Conservation (phyloP, 345 rosid genomes). For the Arabis alpina region DNA sequence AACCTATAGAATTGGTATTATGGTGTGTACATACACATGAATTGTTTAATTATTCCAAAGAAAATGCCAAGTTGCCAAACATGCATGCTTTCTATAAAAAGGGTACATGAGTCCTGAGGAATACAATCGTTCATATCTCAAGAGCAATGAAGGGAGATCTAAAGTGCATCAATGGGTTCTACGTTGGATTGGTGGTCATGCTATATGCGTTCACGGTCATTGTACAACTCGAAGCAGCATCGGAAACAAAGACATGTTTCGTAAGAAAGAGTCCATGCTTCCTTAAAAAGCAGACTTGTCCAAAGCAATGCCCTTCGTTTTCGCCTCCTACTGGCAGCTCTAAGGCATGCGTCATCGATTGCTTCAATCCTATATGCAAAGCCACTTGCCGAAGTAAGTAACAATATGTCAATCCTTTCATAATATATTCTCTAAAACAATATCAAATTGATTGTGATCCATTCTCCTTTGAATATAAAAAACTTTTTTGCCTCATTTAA, state of each 20-base stretch:
- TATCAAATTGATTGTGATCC: too few species aligned
- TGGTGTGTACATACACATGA: background rate
- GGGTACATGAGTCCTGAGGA: constrained; percentile 16
- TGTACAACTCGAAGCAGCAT: constrained; percentile 38
- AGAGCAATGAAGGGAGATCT: constrained; percentile 29
- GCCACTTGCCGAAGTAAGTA: constrained; percentile 46
- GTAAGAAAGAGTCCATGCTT: constrained; percentile 44
- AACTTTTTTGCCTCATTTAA: too few species aligned
- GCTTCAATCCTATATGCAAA: constrained; percentile 47
- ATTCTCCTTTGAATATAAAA: too few species aligned
- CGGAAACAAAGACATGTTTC: constrained; percentile 32
- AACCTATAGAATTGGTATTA: background rate
- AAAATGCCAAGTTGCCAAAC: constrained; percentile 25
- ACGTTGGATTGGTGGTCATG: constrained; percentile 10
- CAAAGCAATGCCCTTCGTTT: constrained; percentile 46
- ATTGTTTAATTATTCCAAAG: background rate
- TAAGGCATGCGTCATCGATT: constrained; percentile 46
- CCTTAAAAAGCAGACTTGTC: constrained; percentile 43
- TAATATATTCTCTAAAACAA: too few species aligned
- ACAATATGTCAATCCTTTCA: background rate
- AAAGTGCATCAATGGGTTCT: constrained; percentile 9
- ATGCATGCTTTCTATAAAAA: constrained; percentile 24
- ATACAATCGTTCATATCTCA: background rate
- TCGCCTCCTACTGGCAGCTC: constrained; percentile 40
- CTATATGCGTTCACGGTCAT: constrained; percentile 19